Base-by-base conservation (phyloP, 2,329 filamentous ascomycete genomes). In the Alternaria brassicae region DNA sequence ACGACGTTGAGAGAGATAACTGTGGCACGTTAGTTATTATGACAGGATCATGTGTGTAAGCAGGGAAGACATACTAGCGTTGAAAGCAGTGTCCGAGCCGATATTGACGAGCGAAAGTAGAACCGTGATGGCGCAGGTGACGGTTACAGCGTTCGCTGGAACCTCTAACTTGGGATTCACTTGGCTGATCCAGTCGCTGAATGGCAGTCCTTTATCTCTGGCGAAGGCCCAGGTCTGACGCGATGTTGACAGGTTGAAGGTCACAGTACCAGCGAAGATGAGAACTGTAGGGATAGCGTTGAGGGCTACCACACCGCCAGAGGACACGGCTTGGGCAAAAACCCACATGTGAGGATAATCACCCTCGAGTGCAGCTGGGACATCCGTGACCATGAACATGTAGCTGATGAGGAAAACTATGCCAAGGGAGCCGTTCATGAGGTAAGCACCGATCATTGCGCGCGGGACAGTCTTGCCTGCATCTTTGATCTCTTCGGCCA, bases 401-500 rank as follows among this genome's bases (percentile, higher is more conserved):
- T 72, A 77, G 47, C 67, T 69, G 53, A 77, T 67, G 45, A 75
- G 62, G 55, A 76, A 74, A 25, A 75, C 48, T 40, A 80, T 60
- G 21, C 77, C 78, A 3, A 80, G 62, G 6, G 58, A 51, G 25
- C 76, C 75, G 57, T 81, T 81, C 61, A 79, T 65, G 17, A 79
- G 56, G 60, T 79, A 81, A 8, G 73, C 73, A 51, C 76, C 74
- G 6, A 82, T 65, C 74, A 81, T 81, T 8, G 78, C 75, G 34
- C 72, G 70, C 2, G 81, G 80, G 3, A 82, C 76, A 15, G 78
- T 73, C 15, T 71, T 75, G 19, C 75, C 73, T 2, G 80, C 79
- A 27, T 81, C 73, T 54, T 78, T 76, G 57, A 81, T 74, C 57
- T 82, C 80, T 61, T 82, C 79, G 2, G 79, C 69, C 69, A 82